Conservation (phyloP, 345 rosid genomes). For the Cardamine occulta region DNA sequence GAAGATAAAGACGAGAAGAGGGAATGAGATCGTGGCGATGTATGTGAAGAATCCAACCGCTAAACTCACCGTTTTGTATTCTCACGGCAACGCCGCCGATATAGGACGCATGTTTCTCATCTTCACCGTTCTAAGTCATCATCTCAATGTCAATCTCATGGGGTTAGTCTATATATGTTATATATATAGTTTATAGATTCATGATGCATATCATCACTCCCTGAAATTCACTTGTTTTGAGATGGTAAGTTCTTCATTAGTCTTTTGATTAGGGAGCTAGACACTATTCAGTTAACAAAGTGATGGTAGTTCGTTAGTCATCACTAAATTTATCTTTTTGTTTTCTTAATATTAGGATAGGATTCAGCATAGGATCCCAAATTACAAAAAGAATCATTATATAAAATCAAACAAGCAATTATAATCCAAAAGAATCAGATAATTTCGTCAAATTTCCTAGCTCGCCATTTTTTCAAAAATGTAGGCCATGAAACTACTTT, state of each 20-base stretch:
- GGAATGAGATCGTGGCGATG: constrained; percentile 73
- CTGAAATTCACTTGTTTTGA: constrained; percentile 1
- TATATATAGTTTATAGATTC: not conserved
- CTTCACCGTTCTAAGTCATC: constrained; percentile 73
- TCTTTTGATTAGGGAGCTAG: not conserved
- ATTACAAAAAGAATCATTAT: not conserved
- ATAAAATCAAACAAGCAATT: not conserved
- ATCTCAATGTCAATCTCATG: constrained; percentile 76
- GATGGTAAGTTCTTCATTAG: not conserved
- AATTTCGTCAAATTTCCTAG: not conserved
- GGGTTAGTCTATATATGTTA: constrained; percentile 57
- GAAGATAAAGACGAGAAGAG: constrained; percentile 65
- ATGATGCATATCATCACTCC: not conserved
- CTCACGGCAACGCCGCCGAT: constrained; percentile 98
- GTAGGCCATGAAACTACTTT: not conserved
- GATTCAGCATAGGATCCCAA: not conserved
- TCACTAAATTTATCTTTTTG: not conserved
- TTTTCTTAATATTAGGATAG: not conserved
- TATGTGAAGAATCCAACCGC: constrained; percentile 75
- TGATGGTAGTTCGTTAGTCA: constrained; percentile 26
- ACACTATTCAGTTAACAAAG: not conserved
- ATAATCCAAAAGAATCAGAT: not conserved
- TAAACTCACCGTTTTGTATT: constrained; percentile 70
- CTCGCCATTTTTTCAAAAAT: not conserved
- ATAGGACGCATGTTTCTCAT: constrained; percentile 71